phyloP scores from a whole-genome alignment of 306 rosid species.

The Malus fusca region DNA sequence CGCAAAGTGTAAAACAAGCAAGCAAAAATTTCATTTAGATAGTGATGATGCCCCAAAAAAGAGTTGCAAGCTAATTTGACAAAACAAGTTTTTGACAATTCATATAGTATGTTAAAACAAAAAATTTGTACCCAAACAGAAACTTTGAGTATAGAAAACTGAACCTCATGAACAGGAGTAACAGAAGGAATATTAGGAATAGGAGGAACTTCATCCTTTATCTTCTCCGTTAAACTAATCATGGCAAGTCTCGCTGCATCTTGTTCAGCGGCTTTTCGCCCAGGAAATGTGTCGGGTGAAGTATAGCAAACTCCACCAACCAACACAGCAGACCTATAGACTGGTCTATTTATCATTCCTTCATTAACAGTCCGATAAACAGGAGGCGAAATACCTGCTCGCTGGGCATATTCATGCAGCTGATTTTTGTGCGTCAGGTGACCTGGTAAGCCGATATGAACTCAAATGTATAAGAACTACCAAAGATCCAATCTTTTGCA shows the following conservation, averaged over 20 bases:
- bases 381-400: constrained; percentile 17
- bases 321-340: constrained; percentile 30
- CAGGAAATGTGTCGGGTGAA: constrained; percentile 18
- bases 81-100: background rate
- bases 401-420: constrained; percentile 28
- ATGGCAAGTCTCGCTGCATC: constrained; percentile 43
- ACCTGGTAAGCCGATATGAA: background rate
- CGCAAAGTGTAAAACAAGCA: background rate
- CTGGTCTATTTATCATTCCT: constrained; percentile 20
- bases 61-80: background rate
- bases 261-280: constrained; percentile 42
- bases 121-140: background rate
- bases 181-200: background rate
- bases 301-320: constrained; percentile 29
- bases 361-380: constrained; percentile 30
- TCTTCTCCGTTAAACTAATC: constrained; percentile 5
- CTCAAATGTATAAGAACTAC: background rate
- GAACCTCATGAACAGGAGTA: constrained; percentile 29
- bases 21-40: background rate
- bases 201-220: constrained; percentile 14
- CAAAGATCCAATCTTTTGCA: background rate
- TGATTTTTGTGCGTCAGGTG: constrained; percentile 14
- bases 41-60: background rate
- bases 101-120: background rate
- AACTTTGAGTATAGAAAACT: background rate